These are phyloP conservation scores for Hortaea sp. DNA, from an alignment of 2,329 filamentous ascomycete species.

Conservation along the genomic window DNA sequence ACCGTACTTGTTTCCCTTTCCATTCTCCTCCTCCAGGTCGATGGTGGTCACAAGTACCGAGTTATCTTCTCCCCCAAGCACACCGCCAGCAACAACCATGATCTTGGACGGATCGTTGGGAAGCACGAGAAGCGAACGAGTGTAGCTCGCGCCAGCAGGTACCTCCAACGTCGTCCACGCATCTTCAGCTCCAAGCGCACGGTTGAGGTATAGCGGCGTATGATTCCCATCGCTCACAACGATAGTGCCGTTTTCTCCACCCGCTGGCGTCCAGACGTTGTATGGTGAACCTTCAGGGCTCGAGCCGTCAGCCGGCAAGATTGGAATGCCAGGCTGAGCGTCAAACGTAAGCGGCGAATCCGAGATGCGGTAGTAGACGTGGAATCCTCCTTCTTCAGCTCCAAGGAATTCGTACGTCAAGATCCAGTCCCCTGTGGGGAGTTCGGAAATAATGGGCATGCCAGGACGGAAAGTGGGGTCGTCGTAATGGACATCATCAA, in stretches of 20 bases:
- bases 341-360: slow-evolving; percentile 39
- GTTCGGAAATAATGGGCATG: slow-evolving; percentile 51
- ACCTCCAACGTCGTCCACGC: slow-evolving; percentile 37
- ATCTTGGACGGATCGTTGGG: slow-evolving; percentile 27
- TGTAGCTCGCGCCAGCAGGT: slow-evolving; percentile 34
- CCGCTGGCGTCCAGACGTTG: slow-evolving; percentile 41
- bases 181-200: slow-evolving; percentile 32
- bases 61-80: slow-evolving; percentile 20
- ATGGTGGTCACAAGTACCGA: slow-evolving; percentile 11
- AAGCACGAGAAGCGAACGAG: slow-evolving; percentile 37
- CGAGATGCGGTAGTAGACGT: slow-evolving; percentile 44
- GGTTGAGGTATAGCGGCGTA: slow-evolving; percentile 39
- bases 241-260: slow-evolving; percentile 37
- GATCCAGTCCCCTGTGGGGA: slow-evolving; percentile 53
- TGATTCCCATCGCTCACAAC: slow-evolving; percentile 35
- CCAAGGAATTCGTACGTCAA: slow-evolving; percentile 56
- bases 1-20: background rate
- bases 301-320: slow-evolving; percentile 37
- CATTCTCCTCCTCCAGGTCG: background rate
- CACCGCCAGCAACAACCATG: slow-evolving; percentile 33
- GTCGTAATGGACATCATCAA: slow-evolving; percentile 55
- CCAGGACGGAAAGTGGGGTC: slow-evolving; percentile 55
- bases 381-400: slow-evolving; percentile 34
- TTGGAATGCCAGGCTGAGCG: slow-evolving; percentile 28
- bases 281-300: slow-evolving; percentile 40